Conservation (phyloP, 2,329 filamentous ascomycete species). For the Colletotrichum sublineola region DNA sequence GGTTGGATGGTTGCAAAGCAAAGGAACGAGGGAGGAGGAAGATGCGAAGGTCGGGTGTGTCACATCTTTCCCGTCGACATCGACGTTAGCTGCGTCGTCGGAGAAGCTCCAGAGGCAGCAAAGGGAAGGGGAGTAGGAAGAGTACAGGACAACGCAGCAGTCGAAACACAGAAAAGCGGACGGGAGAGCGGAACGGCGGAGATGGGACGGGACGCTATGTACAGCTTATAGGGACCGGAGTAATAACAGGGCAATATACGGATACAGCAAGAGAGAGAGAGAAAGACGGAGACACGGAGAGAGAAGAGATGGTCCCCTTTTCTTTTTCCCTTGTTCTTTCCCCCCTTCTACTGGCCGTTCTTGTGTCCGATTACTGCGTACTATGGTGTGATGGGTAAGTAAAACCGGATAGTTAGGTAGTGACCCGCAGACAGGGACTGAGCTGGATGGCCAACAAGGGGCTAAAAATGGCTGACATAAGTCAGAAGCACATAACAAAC, state of each 20-base stretch:
- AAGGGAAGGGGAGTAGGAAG: background rate
- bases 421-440: no score
- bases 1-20: slow-evolving; percentile 14
- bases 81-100: slow-evolving; percentile 11
- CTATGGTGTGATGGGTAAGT: no score
- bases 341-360: background rate
- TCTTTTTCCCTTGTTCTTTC: background rate
- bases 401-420: no score
- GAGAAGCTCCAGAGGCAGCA: slow-evolving; percentile 13
- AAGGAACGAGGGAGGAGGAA: slow-evolving; percentile 11
- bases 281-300: background rate
- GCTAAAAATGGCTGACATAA: no score
- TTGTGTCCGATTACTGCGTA: background rate
- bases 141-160: slow-evolving; percentile 1
- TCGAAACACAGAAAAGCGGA: slow-evolving; percentile 19
- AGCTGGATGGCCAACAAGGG: no score
- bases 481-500: no score
- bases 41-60: slow-evolving; percentile 36
- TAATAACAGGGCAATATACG: background rate
- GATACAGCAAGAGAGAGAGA: background rate
- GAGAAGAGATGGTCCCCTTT: slow-evolving; percentile 18
- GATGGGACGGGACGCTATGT: background rate
- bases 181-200: background rate
- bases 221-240: background rate
- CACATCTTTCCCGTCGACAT: slow-evolving; percentile 39